Base-by-base conservation (phyloP, 495 filamentous ascomycete species). In the Trichocladium uniseriatum region DNA sequence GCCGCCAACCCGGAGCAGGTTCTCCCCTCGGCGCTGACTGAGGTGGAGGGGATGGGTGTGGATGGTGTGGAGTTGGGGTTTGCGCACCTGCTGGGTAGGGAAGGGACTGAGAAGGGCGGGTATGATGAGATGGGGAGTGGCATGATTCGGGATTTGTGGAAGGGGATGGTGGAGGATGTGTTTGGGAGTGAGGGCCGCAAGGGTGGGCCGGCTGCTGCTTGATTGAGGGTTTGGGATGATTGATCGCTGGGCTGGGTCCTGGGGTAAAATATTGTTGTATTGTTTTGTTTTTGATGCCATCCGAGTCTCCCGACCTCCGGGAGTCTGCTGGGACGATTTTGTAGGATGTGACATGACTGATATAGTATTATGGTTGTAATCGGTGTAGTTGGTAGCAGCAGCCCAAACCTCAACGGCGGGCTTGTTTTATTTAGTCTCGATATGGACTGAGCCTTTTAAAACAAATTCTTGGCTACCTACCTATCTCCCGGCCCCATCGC, bases 1-100 rank as follows among this genome's bases (percentile, higher is more conserved):
- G 72, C 72, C 3, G 65, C 68, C 3, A 62, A 71, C 56, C 70
- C 71, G 2, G 68, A 67, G 18, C 50, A 57, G 31, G 69, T 73
- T 7, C 51, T 67, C 3, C 68, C 72, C 0, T 51, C 67, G 0
- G 64, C 69, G 24, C 48, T 72, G 36, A 71, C 68, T 11, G 68
- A 73, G 52, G 60, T 71, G 1, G 68, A 74, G 48, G 69, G 70
- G 19, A 70, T 71, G 58, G 63, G 65, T 10, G 49, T 71, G n/a
- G 72, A 74, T 40, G 70, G 70, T 13, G 66, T 73, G n/a, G 69
- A 73, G 59, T 54, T 75, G 7, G 63, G 62, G 55, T 74, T 74
- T 42, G 68, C 60, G 43, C 65, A 71, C 2, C 42, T 58, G 41
- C 49, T 47, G 10, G 48, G 5, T 28, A 52, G 13, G n/a, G 52